Evolutionary conservation across 2,329 filamentous ascomycete species (phyloP).

Genomic region (Trichoderma sp.): DNA sequence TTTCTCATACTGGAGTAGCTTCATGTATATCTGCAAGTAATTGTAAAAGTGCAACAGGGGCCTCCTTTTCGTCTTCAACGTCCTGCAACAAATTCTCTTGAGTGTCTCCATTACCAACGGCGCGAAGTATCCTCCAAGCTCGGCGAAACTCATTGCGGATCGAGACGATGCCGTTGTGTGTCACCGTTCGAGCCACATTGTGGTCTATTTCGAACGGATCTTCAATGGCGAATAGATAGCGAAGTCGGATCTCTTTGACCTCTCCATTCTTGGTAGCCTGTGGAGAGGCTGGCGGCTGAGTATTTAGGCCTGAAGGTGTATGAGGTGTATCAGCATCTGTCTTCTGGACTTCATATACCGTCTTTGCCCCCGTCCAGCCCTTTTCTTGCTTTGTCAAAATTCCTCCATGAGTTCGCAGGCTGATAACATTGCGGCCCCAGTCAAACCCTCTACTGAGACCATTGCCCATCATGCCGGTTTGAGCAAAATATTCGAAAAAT

Average conservation of each 20-base stretch:
- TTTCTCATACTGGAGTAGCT: not conserved
- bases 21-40: conserved; percentile 38
- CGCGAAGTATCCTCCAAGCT: conserved; percentile 68
- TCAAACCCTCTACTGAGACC: conserved; percentile 61
- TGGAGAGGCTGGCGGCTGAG: conserved; percentile 21
- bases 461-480: conserved; percentile 53
- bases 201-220: conserved; percentile 87
- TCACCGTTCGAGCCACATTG: conserved; percentile 85
- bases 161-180: conserved; percentile 74
- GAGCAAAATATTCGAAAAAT: conserved; percentile 86
- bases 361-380: conserved; percentile 82
- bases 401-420: conserved; percentile 68
- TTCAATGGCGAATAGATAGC: conserved; percentile 85
- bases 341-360: conserved; percentile 53
- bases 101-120: conserved; percentile 41
- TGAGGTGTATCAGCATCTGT: not conserved
- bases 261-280: conserved; percentile 36
- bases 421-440: conserved; percentile 78
- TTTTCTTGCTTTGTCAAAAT: conserved; percentile 72
- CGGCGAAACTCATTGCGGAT: conserved; percentile 83
- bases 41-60: conserved; percentile 26
- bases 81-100: conserved; percentile 55
- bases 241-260: conserved; percentile 69
- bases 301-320: not conserved
- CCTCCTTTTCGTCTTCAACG: conserved; percentile 35